These are phyloP conservation scores for Didymella pomorum DNA, from an alignment of 2,329 filamentous ascomycete genomes.

Conservation along the genomic window DNA sequence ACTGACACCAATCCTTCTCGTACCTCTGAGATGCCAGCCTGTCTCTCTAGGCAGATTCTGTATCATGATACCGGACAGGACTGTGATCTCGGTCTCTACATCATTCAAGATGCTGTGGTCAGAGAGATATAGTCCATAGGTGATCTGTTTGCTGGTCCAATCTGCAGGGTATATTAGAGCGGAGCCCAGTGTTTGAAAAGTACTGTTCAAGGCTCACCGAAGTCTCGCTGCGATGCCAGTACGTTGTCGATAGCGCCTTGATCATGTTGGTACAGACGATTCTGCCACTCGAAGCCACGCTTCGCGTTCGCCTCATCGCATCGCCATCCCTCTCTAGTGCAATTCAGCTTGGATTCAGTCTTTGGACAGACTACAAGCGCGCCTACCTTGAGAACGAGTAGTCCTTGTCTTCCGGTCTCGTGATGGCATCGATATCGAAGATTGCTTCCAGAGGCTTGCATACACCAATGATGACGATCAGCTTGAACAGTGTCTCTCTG, in stretches of 20 bases:
- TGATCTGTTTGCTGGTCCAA: conserved; percentile 64
- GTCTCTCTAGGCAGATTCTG: conserved; percentile 64
- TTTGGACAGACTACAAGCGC: neutral
- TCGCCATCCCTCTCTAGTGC: conserved; percentile 62
- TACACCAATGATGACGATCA: conserved; percentile 65
- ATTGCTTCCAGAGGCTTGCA: conserved; percentile 70
- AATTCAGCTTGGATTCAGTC: neutral
- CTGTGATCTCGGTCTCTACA: conserved; percentile 64
- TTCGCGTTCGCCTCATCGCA: conserved; percentile 63
- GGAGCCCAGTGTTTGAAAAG: neutral
- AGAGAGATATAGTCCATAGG: conserved; percentile 66
- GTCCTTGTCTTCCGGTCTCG: conserved; percentile 62
- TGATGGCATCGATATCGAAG: conserved; percentile 62
- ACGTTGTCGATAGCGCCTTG: conserved; percentile 49
- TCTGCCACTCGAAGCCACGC: conserved; percentile 64
- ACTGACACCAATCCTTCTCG: conserved; percentile 58
- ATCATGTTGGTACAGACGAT: conserved; percentile 64
- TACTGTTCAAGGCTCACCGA: conserved; percentile 37
- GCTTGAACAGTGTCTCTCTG: conserved; percentile 67
- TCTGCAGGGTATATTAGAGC: conserved; percentile 29
- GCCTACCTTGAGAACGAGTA: conserved; percentile 52
- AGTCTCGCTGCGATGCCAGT: conserved; percentile 57
- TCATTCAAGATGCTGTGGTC: conserved; percentile 64
- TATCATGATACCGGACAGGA: conserved; percentile 64
- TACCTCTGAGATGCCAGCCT: conserved; percentile 64